Percentiles rank a stretch among this genome's conserved stretches.
Conservation (phyloP, 2,329 filamentous ascomycete species). For the Aspergillus viridinutans region DNA sequence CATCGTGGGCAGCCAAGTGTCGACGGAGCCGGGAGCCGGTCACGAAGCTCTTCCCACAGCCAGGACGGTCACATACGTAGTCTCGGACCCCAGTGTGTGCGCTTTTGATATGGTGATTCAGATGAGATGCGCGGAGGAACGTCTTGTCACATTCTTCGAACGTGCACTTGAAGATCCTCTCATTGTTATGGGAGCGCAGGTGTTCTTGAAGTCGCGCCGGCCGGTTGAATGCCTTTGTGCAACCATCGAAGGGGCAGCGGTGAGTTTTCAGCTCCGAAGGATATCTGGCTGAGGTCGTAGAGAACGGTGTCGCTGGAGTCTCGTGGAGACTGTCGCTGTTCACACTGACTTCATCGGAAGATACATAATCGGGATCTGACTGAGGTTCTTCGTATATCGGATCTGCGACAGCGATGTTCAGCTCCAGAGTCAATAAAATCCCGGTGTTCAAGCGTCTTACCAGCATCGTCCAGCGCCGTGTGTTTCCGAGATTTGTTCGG, state of each 20-base stretch:
- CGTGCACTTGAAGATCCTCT: constrained; percentile 71
- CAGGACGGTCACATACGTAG: constrained; percentile 66
- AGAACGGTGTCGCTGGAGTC: constrained; percentile 50
- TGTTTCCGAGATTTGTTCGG: constrained; percentile 32
- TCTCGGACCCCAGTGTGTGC: constrained; percentile 69
- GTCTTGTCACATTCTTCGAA: constrained; percentile 71
- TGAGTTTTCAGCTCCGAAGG: constrained; percentile 74
- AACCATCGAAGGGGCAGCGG: constrained; percentile 68
- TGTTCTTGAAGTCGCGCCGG: constrained; percentile 77
- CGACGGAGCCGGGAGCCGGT: constrained; percentile 73
- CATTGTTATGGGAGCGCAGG: constrained; percentile 77
- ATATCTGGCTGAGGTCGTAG: constrained; percentile 44
- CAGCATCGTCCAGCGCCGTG: constrained; percentile 22
- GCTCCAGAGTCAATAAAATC: constrained; percentile 30
- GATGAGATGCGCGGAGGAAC: constrained; percentile 81
- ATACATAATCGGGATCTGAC: constrained; percentile 33
- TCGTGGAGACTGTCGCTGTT: constrained; percentile 34
- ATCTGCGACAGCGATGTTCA: constrained; percentile 42
- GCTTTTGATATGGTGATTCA: constrained; percentile 79
- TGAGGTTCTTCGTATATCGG: constrained; percentile 29
- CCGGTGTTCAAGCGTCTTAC: constrained; percentile 17
- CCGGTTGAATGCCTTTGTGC: constrained; percentile 80
- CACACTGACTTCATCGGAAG: constrained; percentile 24
- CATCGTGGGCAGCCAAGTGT: constrained; percentile 74
- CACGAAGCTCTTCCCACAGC: constrained; percentile 75